Percentiles rank a stretch among this genome's conserved stretches.
These are phyloP conservation scores for Apiospora kogelbergensis DNA, from an alignment of 2,329 filamentous ascomycete species.

Conservation along the genomic window DNA sequence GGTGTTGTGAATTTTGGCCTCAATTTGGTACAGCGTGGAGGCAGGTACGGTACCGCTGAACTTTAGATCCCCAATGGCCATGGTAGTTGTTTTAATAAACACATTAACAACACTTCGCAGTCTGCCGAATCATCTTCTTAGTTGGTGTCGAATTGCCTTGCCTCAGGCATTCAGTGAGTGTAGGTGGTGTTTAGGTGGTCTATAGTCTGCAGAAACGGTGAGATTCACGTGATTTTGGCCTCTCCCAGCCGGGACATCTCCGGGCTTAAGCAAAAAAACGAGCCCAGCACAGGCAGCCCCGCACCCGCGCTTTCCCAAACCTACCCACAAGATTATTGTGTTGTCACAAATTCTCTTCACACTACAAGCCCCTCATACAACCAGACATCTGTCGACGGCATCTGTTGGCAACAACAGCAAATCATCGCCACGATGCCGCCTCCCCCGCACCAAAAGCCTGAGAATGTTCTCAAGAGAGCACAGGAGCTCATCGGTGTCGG, in stretches of 20 bases:
- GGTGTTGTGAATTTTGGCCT: not conserved
- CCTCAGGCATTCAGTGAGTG: not conserved
- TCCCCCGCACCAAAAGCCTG: conserved; percentile 94
- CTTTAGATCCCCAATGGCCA: not conserved
- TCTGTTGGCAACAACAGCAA: conserved; percentile 7
- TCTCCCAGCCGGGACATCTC: not conserved
- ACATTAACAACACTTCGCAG: too few species aligned
- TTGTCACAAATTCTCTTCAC: conserved; percentile 8
- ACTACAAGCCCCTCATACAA: conserved; percentile 7
- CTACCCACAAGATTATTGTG: conserved; percentile 8
- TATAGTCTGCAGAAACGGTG: not conserved
- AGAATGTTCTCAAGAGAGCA: conserved; percentile 98
- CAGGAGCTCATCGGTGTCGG: conserved; percentile 98
- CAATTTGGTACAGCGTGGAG: not conserved
- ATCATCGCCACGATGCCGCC: conserved; percentile 64
- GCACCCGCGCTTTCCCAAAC: conserved; percentile 3
- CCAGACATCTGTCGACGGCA: conserved; percentile 4
- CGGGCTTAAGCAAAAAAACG: conserved; percentile 6
- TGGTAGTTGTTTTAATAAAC: not conserved
- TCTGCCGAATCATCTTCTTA: not conserved
- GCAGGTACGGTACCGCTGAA: not conserved
- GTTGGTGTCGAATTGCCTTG: not conserved
- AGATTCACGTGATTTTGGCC: not conserved
- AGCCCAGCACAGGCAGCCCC: not conserved
- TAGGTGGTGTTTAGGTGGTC: not conserved